A percentile compares a stretch with the other conserved stretches of the same genome.
phyloP scores from a whole-genome alignment of 805 yeast genomes.

The Schwanniomyces yamadae region DNA sequence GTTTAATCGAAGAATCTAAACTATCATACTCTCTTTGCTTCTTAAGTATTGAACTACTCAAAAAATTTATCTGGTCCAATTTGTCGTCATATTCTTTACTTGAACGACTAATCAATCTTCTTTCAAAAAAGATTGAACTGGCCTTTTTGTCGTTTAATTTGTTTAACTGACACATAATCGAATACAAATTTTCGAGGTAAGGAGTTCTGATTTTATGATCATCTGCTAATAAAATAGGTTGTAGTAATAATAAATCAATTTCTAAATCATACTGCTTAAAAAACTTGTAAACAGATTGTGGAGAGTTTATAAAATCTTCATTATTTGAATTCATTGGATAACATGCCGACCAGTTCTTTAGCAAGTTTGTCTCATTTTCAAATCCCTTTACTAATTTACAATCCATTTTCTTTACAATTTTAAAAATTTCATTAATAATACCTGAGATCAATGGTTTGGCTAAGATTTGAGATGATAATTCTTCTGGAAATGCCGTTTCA shows the following conservation, averaged over 20 bases:
- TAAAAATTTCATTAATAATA: constrained; percentile 67
- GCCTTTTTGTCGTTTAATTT: constrained; percentile 38
- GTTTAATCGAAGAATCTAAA: constrained; percentile 16
- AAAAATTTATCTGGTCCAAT: constrained; percentile 18
- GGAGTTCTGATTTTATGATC: constrained; percentile 86
- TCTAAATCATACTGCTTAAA: constrained; percentile 51
- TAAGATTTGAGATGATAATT: constrained; percentile 62
- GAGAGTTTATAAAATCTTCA: constrained; percentile 45
- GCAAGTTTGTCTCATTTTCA: constrained; percentile 62
- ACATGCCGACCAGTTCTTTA: constrained; percentile 50
- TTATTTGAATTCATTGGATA: constrained; percentile 34
- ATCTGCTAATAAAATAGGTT: constrained; percentile 88
- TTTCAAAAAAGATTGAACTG: constrained; percentile 29
- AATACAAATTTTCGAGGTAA: constrained; percentile 82
- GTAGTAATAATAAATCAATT: constrained; percentile 74
- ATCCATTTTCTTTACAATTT: constrained; percentile 75
- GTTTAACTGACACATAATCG: constrained; percentile 65
- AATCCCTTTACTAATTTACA: constrained; percentile 67
- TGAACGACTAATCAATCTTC: constrained; percentile 13
- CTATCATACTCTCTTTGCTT: constrained; percentile 16
- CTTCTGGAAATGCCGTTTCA: constrained; percentile 64
- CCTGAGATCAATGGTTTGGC: constrained; percentile 87
- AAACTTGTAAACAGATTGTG: constrained; percentile 66
- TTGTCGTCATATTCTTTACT: constrained; percentile 17
- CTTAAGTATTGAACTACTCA: constrained; percentile 18